Percentiles rank a stretch among this genome's conserved stretches.
These are phyloP conservation scores for Fistulifera solaris DNA, from an alignment of 108 stramenopile species.

Conservation along the genomic window DNA sequence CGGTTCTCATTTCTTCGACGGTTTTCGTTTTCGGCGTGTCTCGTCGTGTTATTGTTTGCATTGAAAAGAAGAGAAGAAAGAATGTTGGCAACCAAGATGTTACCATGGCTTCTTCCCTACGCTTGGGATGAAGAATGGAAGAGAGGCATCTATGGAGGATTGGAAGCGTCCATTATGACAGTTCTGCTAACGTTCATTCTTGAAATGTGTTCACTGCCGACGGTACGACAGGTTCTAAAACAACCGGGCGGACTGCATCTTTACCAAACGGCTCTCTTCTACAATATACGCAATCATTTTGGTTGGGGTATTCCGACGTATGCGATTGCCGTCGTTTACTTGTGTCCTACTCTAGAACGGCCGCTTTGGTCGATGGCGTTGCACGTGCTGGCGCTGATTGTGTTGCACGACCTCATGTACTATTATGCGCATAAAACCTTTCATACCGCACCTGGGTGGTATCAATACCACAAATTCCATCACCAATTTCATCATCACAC, in stretches of 20 bases:
- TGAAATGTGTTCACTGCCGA: conserved; percentile 9
- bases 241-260: conserved; percentile 21
- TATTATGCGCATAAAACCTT: conserved; percentile 1
- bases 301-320: conserved; percentile 20
- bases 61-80: no score
- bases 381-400: background rate
- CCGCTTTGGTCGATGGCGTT: no score
- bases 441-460: background rate
- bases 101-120: no score
- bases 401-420: conserved; percentile 2
- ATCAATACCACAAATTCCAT: conserved; percentile 7
- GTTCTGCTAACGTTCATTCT: conserved; percentile 8
- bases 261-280: conserved; percentile 12
- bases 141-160: background rate
- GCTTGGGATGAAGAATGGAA: background rate
- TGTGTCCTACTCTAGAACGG: background rate
- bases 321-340: conserved; percentile 9
- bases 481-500: background rate
- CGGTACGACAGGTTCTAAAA: conserved; percentile 11
- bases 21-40: no score
- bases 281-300: conserved; percentile 20
- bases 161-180: conserved; percentile 3
- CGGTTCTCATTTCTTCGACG: no score
- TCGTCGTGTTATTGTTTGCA: no score
- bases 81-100: no score